Evolutionary conservation across 2,329 filamentous ascomycete genomes (phyloP), one percentile per base, ranked within the genome.

Genomic region (Aspergillus sp.): DNA sequence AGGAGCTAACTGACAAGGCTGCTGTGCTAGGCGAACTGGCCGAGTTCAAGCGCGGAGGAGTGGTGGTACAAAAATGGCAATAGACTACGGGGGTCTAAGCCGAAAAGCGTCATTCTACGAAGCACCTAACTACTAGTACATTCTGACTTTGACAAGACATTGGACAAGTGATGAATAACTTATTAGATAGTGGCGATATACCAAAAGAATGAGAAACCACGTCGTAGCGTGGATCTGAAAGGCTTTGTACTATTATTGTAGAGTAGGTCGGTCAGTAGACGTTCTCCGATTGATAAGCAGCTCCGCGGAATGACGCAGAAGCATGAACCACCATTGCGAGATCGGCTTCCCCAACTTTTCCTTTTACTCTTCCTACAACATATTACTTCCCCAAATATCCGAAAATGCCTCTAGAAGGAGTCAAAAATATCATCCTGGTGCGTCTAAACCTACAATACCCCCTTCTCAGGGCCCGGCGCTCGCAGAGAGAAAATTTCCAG

Each of bases 1-100:
- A 83, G 63, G 85, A 88, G 66, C 73, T 88, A 40, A 80, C 72
- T 15, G 85, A 88, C 64, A 82, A 83, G 71, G 67, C 70, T 5
- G 69, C 71, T 23, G 69, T 70, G 8, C 69, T 82, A 24, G 79
- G 76, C 2, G 79, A 81, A 17, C 65, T 82, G 49, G 64, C 78
- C 5, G 79, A 81, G 44, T 80, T 81, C 65, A 81, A 80, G 66
- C 72, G 79, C 23, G 79, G 79, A 51, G 79, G 79, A 27, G 79
- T 80, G 21, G 74, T 82, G 39, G 77, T 82, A 17, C 79, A 82
- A 68, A 81, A 80, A 64, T 82, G 78, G 78, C 69, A 67, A 66
- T 74, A 62, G 57, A 47, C 19, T 19, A 52, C 37, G 21, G 21
- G 8, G 17, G 24, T 31, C n/a, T 24, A 41, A 41, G 9, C 35